Conservation (phyloP, 2,329 filamentous ascomycete genomes). For the Colletotrichum eleusines region DNA sequence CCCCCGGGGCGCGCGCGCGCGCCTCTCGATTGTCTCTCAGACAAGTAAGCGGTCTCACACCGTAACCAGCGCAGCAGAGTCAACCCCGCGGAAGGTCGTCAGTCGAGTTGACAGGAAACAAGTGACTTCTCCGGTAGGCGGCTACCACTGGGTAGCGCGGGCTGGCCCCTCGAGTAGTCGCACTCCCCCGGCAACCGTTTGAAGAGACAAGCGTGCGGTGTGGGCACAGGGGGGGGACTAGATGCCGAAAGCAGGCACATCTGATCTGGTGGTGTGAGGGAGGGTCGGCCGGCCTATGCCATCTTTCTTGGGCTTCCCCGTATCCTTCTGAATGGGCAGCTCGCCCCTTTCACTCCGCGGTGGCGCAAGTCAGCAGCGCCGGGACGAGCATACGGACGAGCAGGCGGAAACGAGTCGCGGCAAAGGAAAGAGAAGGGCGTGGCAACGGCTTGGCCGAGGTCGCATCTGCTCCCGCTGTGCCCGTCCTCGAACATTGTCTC, state of each 20-base stretch:
- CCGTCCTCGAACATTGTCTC: constrained; percentile 6
- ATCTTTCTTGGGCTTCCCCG: constrained; percentile 11
- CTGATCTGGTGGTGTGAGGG: constrained; percentile 29
- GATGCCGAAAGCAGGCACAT: constrained; percentile 33
- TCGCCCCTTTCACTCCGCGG: constrained; percentile 15
- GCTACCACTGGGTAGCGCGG: constrained; percentile 7
- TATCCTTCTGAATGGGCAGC: constrained; percentile 14
- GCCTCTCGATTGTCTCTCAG: constrained; percentile 7
- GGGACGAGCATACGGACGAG: constrained; percentile 11
- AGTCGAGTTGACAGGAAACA: background rate
- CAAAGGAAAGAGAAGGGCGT: background rate
- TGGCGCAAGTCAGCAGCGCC: constrained; percentile 36
- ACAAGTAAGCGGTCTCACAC: constrained; percentile 18
- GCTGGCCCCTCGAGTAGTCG: background rate
- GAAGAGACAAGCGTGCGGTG: constrained; percentile 30
- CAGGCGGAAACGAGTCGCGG: constrained; percentile 1
- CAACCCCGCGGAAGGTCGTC: background rate
- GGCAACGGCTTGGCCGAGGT: constrained; percentile 4
- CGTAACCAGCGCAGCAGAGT: constrained; percentile 12
- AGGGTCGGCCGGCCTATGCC: background rate
- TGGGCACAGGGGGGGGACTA: background rate
- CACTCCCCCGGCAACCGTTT: constrained; percentile 13
- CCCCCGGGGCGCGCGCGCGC: no score
- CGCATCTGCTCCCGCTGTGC: constrained; percentile 8
- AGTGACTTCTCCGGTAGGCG: background rate